Base-by-base conservation (phyloP, 345 rosid genomes). In the Aethionema arabicum region DNA sequence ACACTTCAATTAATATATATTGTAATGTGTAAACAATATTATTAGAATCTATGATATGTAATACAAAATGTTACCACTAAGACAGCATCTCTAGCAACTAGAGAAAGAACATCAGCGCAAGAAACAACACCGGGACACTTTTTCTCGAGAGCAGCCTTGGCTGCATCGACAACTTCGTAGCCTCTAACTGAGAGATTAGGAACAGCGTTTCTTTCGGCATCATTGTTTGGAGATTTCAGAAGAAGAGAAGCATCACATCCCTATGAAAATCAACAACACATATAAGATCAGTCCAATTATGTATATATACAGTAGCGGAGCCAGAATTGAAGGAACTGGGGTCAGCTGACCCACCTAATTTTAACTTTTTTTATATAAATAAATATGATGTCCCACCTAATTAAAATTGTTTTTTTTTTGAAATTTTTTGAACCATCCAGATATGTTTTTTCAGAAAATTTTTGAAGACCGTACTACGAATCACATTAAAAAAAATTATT, bases 61-160 rank as follows among this genome's bases (percentile, higher is more conserved):
- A 31, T 15, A 11, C 2, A 11, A 3, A 41, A 31, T 8, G 29
- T 68, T 68, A 68, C 89, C 80, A 63, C 42, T 4, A 6, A 4
- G 11, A 85, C 86, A 2, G 84, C 78, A 29, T 83, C 89, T 68
- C 89, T 75, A 5, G 95, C 70, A 32, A 82, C 89, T 62, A 85
- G 67, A 31, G 72, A 78, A 11, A 83, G 71, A 51, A 83, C 80
- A 73, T 85, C 91, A 29, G 85, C 85, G 44, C 95, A 85, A 59
- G 95, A 83, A 63, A 84, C 85, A 6, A 80, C 52, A 13, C 82
- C 69, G 0, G 65, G 73, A 47, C 90, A 82, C 29, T 66, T 31
- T 32, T 15, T 32, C 55, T 84, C 88, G 2, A 87, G 49, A 1
- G 33, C 72, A 3, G 54, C 5, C 68, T 82, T 82, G 21, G 37